phyloP scores from a whole-genome alignment of 2,329 filamentous ascomycete species.

The Pseudogymnoascus sp. region DNA sequence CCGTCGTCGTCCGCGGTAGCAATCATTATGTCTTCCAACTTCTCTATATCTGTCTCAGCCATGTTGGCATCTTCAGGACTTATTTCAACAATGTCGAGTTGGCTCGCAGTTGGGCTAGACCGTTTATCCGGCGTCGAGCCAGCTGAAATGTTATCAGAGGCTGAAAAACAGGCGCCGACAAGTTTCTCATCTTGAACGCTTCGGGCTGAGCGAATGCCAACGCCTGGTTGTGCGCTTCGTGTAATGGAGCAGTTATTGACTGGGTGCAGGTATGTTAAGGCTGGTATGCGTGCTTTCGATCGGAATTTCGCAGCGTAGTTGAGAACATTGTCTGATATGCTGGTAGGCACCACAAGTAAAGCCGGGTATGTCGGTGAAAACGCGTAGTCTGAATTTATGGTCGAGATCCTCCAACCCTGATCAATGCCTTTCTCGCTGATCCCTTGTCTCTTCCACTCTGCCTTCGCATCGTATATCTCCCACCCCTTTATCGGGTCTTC shows the following conservation, averaged over 20 bases:
- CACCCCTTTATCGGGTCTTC: slow-evolving; percentile 74
- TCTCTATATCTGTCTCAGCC: slow-evolving; percentile 39
- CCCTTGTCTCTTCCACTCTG: slow-evolving; percentile 81
- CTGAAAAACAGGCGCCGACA: slow-evolving; percentile 84
- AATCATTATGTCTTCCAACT: slow-evolving; percentile 60
- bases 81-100: slow-evolving; percentile 35
- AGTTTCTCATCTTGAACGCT: slow-evolving; percentile 95
- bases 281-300: slow-evolving; percentile 80
- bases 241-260: slow-evolving; percentile 97
- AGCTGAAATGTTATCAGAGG: slow-evolving; percentile 28
- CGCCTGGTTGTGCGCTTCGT: slow-evolving; percentile 82
- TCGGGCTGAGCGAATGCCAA: slow-evolving; percentile 76
- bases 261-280: slow-evolving; percentile 87
- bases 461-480: slow-evolving; percentile 73
- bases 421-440: slow-evolving; percentile 73
- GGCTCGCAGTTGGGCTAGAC: slow-evolving; percentile 39
- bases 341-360: slow-evolving; percentile 72
- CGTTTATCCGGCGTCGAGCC: slow-evolving; percentile 21
- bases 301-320: slow-evolving; percentile 89
- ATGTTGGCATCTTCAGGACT: slow-evolving; percentile 9
- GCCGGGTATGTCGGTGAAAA: slow-evolving; percentile 92
- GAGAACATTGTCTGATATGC: slow-evolving; percentile 92
- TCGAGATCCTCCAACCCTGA: slow-evolving; percentile 79
- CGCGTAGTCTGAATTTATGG: slow-evolving; percentile 79
- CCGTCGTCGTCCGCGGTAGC: slow-evolving; percentile 42